Conservation (phyloP, 1,284 basidiomycete genomes). For the Microbotryum lychnidis-dioicae region DNA sequence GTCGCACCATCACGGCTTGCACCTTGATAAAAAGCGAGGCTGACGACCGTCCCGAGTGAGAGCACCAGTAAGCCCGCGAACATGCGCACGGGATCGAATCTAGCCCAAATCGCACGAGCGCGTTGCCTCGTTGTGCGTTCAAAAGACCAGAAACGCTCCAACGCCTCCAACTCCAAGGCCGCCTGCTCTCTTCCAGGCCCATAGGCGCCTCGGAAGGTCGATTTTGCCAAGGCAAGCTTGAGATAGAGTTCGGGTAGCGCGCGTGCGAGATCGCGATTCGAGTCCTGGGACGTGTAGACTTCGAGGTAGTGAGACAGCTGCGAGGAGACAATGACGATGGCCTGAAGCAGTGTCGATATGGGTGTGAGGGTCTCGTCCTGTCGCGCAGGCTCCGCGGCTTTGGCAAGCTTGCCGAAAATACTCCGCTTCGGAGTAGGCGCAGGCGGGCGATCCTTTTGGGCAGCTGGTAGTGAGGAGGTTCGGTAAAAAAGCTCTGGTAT, state of each 20-base stretch:
- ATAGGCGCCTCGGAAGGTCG: slow-evolving; percentile 25
- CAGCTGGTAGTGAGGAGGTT: slow-evolving; percentile 11
- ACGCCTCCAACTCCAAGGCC: slow-evolving; percentile 20
- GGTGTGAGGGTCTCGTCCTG: slow-evolving; percentile 16
- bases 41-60: slow-evolving; percentile 32
- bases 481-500: slow-evolving; percentile 77
- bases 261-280: slow-evolving; percentile 56
- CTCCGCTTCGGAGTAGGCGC: background rate
- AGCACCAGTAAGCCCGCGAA: slow-evolving; percentile 48
- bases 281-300: slow-evolving; percentile 57
- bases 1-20: background rate
- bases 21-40: slow-evolving; percentile 33
- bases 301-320: slow-evolving; percentile 73
- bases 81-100: slow-evolving; percentile 78
- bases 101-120: slow-evolving; percentile 77
- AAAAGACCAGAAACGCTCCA: slow-evolving; percentile 26
- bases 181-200: slow-evolving; percentile 17
- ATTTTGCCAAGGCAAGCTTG: slow-evolving; percentile 22
- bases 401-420: background rate
- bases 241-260: slow-evolving; percentile 36
- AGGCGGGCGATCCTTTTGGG: slow-evolving; percentile 15
- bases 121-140: slow-evolving; percentile 18
- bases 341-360: slow-evolving; percentile 48
- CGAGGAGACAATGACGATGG: slow-evolving; percentile 61
- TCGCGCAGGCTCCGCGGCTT: slow-evolving; percentile 2